Percentiles rank a stretch among this genome's conserved stretches.
Conservation (phyloP, 176 grass and related monocot species). For the Triticum timopheevii region DNA sequence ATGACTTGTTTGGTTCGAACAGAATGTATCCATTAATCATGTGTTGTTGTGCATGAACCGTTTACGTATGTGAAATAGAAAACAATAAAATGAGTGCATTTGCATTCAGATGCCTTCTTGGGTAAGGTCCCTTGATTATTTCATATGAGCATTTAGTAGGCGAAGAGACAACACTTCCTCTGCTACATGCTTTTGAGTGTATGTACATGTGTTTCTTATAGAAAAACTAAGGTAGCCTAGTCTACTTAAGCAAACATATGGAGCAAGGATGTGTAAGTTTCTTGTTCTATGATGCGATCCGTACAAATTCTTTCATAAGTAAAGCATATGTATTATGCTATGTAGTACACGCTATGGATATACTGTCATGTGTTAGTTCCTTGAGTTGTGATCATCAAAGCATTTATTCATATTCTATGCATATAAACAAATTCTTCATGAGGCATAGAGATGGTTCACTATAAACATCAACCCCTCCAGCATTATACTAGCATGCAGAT, state of each 20-base stretch:
- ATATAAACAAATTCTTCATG: too few relatives aligned
- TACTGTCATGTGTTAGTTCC: too few relatives aligned
- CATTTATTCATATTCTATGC: too few relatives aligned
- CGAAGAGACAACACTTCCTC: neutral
- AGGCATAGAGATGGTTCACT: too few relatives aligned
- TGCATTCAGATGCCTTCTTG: neutral
- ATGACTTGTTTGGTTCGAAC: neutral
- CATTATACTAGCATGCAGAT: too few relatives aligned
- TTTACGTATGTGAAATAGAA: neutral
- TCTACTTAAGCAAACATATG: neutral
- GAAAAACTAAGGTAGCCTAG: neutral
- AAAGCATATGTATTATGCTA: neutral
- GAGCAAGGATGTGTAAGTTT: neutral
- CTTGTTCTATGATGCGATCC: neutral
- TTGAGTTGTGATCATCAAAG: too few relatives aligned
- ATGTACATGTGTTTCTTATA: neutral
- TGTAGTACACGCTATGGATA: too few relatives aligned
- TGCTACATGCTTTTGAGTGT: neutral
- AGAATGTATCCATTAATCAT: neutral
- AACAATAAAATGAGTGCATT: neutral
- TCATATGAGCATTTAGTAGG: neutral
- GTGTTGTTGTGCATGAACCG: neutral
- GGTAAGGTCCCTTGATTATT: neutral
- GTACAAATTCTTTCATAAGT: neutral
- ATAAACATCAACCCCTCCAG: too few relatives aligned